These are phyloP conservation scores for Cercospora sesami DNA, from an alignment of 2,329 filamentous ascomycete genomes.

Conservation along the genomic window DNA sequence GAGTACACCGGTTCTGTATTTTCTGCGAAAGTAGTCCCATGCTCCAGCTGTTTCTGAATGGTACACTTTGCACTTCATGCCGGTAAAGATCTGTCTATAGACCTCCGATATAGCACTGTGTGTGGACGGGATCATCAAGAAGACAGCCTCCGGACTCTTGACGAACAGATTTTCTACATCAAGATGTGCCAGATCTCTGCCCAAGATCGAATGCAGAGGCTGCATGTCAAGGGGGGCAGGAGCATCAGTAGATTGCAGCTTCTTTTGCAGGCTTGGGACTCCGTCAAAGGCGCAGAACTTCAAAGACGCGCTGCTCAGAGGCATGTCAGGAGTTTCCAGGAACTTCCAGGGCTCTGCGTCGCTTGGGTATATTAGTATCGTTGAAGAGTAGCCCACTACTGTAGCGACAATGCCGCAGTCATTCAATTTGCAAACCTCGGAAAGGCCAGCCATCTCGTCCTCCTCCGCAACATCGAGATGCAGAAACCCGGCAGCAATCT, in stretches of 20 bases:
- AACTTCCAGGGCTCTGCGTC: conserved; percentile 34
- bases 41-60: conserved; percentile 28
- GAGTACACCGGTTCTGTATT: conserved; percentile 25
- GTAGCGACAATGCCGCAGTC: conserved; percentile 26
- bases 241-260: background rate
- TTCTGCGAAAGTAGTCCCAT: conserved; percentile 33
- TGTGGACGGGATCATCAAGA: conserved; percentile 32
- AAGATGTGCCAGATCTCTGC: conserved; percentile 15
- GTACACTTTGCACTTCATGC: conserved; percentile 30
- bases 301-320: conserved; percentile 13
- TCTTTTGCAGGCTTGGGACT: conserved; percentile 1
- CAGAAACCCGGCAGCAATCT: background rate
- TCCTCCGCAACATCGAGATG: conserved; percentile 6
- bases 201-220: background rate
- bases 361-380: conserved; percentile 33
- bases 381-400: conserved; percentile 16
- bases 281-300: conserved; percentile 21
- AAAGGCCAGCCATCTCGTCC: conserved; percentile 17
- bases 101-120: conserved; percentile 28
- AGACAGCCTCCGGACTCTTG: conserved; percentile 23
- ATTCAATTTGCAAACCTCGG: conserved; percentile 29
- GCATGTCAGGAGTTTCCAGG: conserved; percentile 18
- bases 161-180: conserved; percentile 14
- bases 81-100: conserved; percentile 26
- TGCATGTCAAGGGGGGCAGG: background rate